A percentile compares a stretch with the other conserved stretches of the same genome.
These are phyloP conservation scores for Lachnellula occidentalis DNA, from an alignment of 2,329 filamentous ascomycete genomes.

Conservation along the genomic window DNA sequence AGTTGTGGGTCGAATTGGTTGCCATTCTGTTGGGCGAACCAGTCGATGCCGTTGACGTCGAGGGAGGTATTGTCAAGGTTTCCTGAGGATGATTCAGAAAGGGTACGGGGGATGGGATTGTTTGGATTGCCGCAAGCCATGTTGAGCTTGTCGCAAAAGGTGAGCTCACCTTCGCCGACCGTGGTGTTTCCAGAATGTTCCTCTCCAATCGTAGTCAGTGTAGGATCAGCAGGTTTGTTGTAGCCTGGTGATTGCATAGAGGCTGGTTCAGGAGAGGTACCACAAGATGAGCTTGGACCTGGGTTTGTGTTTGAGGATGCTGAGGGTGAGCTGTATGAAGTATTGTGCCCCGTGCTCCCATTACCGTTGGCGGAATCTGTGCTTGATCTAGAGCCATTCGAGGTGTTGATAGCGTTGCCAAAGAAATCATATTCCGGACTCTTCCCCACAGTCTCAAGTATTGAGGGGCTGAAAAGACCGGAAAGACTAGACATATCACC, in stretches of 20 bases:
- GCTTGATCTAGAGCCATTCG: slow-evolving; percentile 41
- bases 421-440: slow-evolving; percentile 36
- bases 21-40: slow-evolving; percentile 73
- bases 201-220: slow-evolving; percentile 59
- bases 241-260: slow-evolving; percentile 60
- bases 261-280: slow-evolving; percentile 68
- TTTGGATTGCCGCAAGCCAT: slow-evolving; percentile 49
- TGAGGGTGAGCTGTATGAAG: slow-evolving; percentile 59
- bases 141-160: slow-evolving; percentile 51
- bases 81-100: slow-evolving; percentile 28
- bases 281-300: slow-evolving; percentile 61
- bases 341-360: slow-evolving; percentile 37
- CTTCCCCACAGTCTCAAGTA: slow-evolving; percentile 41
- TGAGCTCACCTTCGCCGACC: slow-evolving; percentile 43
- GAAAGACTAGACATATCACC: slow-evolving; percentile 48
- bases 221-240: slow-evolving; percentile 56
- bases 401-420: slow-evolving; percentile 37
- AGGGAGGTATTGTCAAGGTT: slow-evolving; percentile 33
- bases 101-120: slow-evolving; percentile 46
- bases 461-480: slow-evolving; percentile 53
- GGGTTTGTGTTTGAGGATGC: slow-evolving; percentile 56
- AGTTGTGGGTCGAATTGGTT: slow-evolving; percentile 87
- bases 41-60: slow-evolving; percentile 57
- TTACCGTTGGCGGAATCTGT: slow-evolving; percentile 26
- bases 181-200: slow-evolving; percentile 44